phyloP scores from a whole-genome alignment of 306 rosid species.

The Alnus rubra region DNA sequence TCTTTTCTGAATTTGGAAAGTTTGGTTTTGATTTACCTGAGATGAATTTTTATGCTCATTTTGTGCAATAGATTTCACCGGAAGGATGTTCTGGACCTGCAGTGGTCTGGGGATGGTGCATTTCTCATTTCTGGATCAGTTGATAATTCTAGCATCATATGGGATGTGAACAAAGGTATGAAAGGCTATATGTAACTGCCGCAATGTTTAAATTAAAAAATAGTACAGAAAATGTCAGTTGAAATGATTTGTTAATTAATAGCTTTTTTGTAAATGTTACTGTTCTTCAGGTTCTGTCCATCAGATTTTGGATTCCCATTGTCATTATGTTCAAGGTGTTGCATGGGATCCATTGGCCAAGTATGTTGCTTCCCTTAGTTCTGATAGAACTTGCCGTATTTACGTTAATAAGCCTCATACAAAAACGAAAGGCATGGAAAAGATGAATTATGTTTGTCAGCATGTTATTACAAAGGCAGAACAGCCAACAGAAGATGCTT shows the following conservation, averaged over 20 bases:
- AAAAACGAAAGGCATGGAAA: conserved; percentile 63
- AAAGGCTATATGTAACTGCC: conserved; percentile 5
- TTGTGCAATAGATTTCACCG: conserved; percentile 71
- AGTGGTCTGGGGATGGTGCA: conserved; percentile 79
- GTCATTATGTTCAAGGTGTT: conserved; percentile 97
- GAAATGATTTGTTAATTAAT: conserved; percentile 15
- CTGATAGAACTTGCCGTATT: conserved; percentile 89
- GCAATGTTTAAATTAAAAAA: neutral
- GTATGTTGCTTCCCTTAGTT: conserved; percentile 85
- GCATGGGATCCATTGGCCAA: conserved; percentile 91
- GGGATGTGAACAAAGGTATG: conserved; percentile 90
- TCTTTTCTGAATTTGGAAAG: neutral
- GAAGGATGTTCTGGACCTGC: conserved; percentile 84
- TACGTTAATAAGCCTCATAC: conserved; percentile 65
- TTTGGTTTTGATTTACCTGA: neutral
- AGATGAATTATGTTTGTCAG: conserved; percentile 67
- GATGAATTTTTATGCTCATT: conserved; percentile 23
- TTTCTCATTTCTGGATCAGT: conserved; percentile 87
- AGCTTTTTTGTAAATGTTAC: conserved; percentile 22
- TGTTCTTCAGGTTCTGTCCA: conserved; percentile 68
- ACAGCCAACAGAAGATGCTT: conserved; percentile 53
- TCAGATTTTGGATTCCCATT: conserved; percentile 83
- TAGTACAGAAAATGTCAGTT: conserved; percentile 17
- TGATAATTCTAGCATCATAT: conserved; percentile 89
- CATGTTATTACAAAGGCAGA: conserved; percentile 81